Evolutionary conservation across 208 protist genomes (phyloP).

Genomic region (Kentomonas sorsogonicus): DNA sequence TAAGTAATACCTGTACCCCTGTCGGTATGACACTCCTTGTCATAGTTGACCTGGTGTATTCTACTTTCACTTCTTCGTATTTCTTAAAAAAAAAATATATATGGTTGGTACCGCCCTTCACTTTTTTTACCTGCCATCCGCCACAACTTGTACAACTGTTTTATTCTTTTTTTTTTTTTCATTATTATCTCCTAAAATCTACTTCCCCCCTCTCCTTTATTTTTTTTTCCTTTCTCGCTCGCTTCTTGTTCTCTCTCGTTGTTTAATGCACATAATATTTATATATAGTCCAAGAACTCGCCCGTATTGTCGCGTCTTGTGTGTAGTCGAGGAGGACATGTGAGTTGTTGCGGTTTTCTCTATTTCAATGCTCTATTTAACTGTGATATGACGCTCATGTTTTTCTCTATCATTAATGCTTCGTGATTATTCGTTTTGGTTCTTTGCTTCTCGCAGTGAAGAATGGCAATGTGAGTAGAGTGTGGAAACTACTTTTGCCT

Average conservation of each 20-base stretch:
- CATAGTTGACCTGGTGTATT: no score
- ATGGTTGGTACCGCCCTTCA: no score
- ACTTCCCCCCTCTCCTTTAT: neutral
- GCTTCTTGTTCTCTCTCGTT: neutral
- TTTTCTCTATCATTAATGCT: neutral
- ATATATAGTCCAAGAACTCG: neutral
- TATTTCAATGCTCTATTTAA: no score
- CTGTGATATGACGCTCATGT: neutral
- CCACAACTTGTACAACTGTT: neutral
- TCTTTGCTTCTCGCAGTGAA: neutral
- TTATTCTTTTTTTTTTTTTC: slow-evolving; percentile 6
- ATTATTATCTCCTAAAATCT: slow-evolving; percentile 4
- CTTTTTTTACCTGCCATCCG: neutral
- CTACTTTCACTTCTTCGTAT: no score
- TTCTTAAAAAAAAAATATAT: no score
- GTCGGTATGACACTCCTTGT: no score
- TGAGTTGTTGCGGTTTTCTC: neutral
- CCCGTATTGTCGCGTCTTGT: neutral
- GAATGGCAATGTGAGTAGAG: neutral
- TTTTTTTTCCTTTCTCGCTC: slow-evolving; percentile 1
- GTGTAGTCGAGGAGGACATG: neutral
- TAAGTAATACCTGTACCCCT: no score
- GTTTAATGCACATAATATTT: neutral
- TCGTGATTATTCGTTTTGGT: neutral
- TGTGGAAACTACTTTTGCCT: no score